Evolutionary conservation across 1,284 basidiomycete genomes (phyloP).

Genomic region (Microbotryum lychnidis-dioicae): DNA sequence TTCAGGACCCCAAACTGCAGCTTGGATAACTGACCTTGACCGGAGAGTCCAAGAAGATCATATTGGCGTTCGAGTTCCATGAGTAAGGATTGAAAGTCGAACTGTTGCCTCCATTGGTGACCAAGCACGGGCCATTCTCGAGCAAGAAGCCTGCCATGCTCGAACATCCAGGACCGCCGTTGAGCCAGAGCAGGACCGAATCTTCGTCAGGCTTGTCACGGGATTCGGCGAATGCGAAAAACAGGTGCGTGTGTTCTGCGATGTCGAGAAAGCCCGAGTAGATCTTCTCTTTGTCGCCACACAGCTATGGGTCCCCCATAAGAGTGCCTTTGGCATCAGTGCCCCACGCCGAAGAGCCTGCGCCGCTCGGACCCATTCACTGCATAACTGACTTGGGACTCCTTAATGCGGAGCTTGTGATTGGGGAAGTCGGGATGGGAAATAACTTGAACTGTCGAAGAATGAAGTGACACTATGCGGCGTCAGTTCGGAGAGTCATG

Average conservation of each 20-base stretch:
- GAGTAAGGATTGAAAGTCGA: conserved; percentile 64
- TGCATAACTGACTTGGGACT: conserved; percentile 43
- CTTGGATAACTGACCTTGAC: too few species aligned
- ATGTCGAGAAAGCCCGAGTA: conserved; percentile 74
- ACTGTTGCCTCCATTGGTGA: conserved; percentile 58
- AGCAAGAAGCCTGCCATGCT: conserved; percentile 41
- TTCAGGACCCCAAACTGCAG: too few species aligned
- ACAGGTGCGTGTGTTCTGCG: conserved; percentile 71
- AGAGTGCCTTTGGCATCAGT: not conserved
- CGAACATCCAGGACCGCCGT: conserved; percentile 57
- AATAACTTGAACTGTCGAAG: conserved; percentile 57
- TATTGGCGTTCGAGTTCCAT: conserved; percentile 57
- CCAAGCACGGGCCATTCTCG: conserved; percentile 76
- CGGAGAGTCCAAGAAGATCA: conserved; percentile 77
- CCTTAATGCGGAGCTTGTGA: conserved; percentile 61
- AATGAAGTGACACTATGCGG: too few species aligned
- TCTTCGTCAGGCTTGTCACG: conserved; percentile 59
- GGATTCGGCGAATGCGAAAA: conserved; percentile 80
- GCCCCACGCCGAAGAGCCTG: too few species aligned
- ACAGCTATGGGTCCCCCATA: conserved; percentile 47
- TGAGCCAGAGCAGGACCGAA: conserved; percentile 80
- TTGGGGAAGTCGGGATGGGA: conserved; percentile 60
- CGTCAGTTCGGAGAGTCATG: too few species aligned
- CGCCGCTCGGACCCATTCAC: not conserved
- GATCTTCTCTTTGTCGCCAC: conserved; percentile 73